phyloP scores from a whole-genome alignment of 192 early-diverging fungal species.

The Entomortierella beljakovae region DNA sequence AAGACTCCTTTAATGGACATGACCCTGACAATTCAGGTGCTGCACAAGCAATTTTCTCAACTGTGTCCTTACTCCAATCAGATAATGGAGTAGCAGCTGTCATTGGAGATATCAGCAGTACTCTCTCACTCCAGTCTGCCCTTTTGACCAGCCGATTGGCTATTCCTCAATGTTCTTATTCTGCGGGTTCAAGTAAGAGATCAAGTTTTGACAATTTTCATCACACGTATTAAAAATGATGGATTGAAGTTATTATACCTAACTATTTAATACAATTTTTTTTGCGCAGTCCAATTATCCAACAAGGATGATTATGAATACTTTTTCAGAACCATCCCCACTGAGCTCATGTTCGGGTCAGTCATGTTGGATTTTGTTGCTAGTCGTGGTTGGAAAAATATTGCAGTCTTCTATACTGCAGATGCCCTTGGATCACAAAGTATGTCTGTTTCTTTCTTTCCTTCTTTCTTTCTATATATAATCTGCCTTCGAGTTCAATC shows the following conservation, averaged over 20 bases:
- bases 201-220: background rate
- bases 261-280: background rate
- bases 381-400: constrained; percentile 58
- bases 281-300: constrained; percentile 53
- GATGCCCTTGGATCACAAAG: constrained; percentile 60
- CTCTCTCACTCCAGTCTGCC: constrained; percentile 60
- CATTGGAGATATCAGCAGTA: constrained; percentile 65
- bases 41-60: constrained; percentile 62
- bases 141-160: constrained; percentile 61
- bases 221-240: background rate
- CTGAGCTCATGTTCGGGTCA: constrained; percentile 61
- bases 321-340: constrained; percentile 65
- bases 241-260: background rate
- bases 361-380: constrained; percentile 62
- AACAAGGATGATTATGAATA: constrained; percentile 61
- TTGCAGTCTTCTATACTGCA: constrained; percentile 60
- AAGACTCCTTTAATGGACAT: constrained; percentile 60
- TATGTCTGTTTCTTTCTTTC: constrained; percentile 14
- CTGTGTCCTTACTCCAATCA: constrained; percentile 59
- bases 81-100: constrained; percentile 59
- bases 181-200: constrained; percentile 60
- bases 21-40: constrained; percentile 57
- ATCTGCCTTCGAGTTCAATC: background rate
- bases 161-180: constrained; percentile 65
- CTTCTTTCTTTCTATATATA: background rate